Evolutionary conservation across 768 basidiomycete species (phyloP).

Genomic region (Kwoniella sp.): DNA sequence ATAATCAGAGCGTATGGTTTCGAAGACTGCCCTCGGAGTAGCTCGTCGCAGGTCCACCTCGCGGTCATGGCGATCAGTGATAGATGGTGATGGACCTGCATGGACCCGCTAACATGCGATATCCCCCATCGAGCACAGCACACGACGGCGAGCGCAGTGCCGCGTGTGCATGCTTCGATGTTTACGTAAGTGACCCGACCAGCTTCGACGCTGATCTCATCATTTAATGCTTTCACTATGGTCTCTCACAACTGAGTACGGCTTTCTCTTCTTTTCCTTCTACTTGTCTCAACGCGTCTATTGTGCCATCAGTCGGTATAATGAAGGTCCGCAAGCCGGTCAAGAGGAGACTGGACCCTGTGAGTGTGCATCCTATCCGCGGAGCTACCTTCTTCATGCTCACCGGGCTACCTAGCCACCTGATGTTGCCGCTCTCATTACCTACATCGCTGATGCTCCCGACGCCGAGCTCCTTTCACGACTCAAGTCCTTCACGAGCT

Average conservation of each 20-base stretch:
- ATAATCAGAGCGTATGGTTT: conserved; percentile 60
- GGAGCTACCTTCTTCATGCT: neutral
- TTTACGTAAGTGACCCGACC: no score
- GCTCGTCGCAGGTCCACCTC: conserved; percentile 10
- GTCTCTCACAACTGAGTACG: no score
- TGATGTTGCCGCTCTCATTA: conserved; percentile 68
- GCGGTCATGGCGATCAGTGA: neutral
- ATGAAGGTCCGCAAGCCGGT: conserved; percentile 46
- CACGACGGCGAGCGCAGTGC: no score
- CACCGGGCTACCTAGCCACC: conserved; percentile 22
- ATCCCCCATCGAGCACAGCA: no score
- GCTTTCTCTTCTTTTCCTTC: no score
- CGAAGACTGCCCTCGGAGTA: conserved; percentile 7
- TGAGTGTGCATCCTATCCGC: conserved; percentile 18
- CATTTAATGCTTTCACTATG: no score
- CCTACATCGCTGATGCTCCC: conserved; percentile 61
- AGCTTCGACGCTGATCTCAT: no score
- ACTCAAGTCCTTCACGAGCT: conserved; percentile 66
- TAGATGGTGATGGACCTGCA: no score
- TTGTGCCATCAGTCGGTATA: conserved; percentile 6
- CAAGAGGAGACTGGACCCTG: conserved; percentile 31
- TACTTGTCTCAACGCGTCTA: no score
- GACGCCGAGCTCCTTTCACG: conserved; percentile 68
- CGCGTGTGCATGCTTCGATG: no score
- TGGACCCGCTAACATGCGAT: no score